Percentiles rank a stretch among this genome's conserved stretches.
Conservation (phyloP, 108 stramenopile genomes). For the Nitzschia sp. region DNA sequence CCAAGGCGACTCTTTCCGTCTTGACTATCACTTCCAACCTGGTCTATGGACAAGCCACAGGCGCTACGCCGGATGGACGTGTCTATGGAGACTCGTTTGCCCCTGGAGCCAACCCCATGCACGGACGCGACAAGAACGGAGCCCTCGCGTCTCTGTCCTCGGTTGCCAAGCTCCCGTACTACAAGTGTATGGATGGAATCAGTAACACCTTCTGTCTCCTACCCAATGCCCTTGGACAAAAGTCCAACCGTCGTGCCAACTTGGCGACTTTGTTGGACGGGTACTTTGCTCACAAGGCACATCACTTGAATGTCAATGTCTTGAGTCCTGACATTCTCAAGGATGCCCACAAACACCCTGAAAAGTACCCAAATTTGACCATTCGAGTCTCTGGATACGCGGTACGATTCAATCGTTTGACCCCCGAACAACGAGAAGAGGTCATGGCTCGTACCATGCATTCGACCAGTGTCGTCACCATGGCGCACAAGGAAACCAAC, state of each 20-base stretch:
- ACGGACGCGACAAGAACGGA: conserved; percentile 59
- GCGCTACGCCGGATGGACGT: conserved; percentile 63
- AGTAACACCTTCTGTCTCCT: conserved; percentile 69
- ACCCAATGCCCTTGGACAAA: conserved; percentile 57
- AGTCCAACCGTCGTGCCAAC: conserved; percentile 34
- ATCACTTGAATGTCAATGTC: conserved; percentile 71
- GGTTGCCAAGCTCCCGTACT: conserved; percentile 69
- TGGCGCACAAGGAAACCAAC: conserved; percentile 15
- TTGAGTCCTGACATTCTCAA: conserved; percentile 45
- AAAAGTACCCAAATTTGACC: conserved; percentile 67
- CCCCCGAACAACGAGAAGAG: conserved; percentile 69
- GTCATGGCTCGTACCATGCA: conserved; percentile 60
- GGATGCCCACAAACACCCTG: conserved; percentile 67
- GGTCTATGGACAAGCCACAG: conserved; percentile 67
- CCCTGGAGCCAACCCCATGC: conserved; percentile 49
- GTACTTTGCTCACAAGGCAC: conserved; percentile 52
- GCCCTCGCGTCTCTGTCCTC: conserved; percentile 63
- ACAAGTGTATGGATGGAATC: conserved; percentile 66
- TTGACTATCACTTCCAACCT: conserved; percentile 70
- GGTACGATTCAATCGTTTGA: conserved; percentile 63
- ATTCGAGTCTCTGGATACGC: conserved; percentile 70
- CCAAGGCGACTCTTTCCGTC: conserved; percentile 60
- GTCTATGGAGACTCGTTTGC: conserved; percentile 57
- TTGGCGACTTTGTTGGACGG: conserved; percentile 62
- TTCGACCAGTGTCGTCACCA: conserved; percentile 28